These are phyloP conservation scores for Peterozyma xylosa DNA, from an alignment of 805 yeast species.

Conservation along the genomic window DNA sequence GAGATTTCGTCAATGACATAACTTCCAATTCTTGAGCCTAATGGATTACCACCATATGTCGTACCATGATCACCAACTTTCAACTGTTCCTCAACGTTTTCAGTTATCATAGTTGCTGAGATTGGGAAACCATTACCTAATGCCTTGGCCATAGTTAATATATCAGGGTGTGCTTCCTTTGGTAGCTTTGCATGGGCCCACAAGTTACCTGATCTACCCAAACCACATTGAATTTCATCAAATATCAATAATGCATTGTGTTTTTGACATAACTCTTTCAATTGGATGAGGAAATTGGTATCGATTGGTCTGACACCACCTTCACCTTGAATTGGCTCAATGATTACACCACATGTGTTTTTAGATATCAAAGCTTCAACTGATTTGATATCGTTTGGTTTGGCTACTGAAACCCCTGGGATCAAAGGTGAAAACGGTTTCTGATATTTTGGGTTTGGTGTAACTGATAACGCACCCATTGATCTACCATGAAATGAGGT, in stretches of 20 bases:
- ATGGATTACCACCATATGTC: conserved; percentile 95
- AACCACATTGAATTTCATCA: conserved; percentile 96
- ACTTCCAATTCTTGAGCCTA: conserved; percentile 75
- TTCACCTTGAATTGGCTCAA: conserved; percentile 98
- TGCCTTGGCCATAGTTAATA: conserved; percentile 91
- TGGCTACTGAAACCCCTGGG: conserved; percentile 78
- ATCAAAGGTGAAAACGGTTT: conserved; percentile 84
- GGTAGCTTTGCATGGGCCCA: conserved; percentile 89
- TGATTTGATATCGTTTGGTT: conserved; percentile 49
- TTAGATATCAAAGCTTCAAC: conserved; percentile 50
- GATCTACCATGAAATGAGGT: conserved; percentile 94
- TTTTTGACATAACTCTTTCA: conserved; percentile 60
- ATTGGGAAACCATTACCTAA: conserved; percentile 95
- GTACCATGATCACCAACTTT: conserved; percentile 97
- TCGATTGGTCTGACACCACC: conserved; percentile 81
- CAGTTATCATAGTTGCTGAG: conserved; percentile 87
- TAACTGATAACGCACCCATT: conserved; percentile 86
- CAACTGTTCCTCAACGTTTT: conserved; percentile 62
- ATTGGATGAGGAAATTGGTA: conserved; percentile 52
- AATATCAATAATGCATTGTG: conserved; percentile 73
- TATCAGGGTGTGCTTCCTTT: conserved; percentile 85
- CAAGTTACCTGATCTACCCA: conserved; percentile 84
- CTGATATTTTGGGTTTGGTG: conserved; percentile 91
- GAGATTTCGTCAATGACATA: conserved; percentile 69
- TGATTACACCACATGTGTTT: conserved; percentile 82